These are phyloP conservation scores for Boletellus ananiceps DNA, from an alignment of 768 basidiomycete genomes.

Conservation along the genomic window DNA sequence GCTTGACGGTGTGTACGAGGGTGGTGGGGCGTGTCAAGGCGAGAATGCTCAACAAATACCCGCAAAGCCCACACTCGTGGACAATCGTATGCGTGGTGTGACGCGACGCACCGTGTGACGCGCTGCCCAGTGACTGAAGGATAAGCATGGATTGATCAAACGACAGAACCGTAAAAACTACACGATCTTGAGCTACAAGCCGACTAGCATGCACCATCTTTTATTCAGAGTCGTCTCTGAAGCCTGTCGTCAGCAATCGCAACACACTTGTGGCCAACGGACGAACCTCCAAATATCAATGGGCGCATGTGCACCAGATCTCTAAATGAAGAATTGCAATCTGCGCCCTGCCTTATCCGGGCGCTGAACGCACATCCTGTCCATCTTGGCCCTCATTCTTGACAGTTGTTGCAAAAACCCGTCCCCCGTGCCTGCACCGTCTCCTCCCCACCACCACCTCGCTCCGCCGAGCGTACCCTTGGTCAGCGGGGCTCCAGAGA, in stretches of 20 bases:
- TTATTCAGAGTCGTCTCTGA: constrained; percentile 16
- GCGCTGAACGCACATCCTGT: constrained; percentile 3
- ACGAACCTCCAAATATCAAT: constrained; percentile 21
- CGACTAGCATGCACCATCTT: constrained; percentile 4
- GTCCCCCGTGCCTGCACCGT: constrained; percentile 2
- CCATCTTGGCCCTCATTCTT: not conserved
- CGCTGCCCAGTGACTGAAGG: not conserved
- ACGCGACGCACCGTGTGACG: constrained; percentile 32
- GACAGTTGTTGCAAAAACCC: constrained; percentile 1
- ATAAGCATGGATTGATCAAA: constrained; percentile 25
- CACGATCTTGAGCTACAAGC: constrained; percentile 24
- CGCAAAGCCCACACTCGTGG: constrained; percentile 18
- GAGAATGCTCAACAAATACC: constrained; percentile 19
- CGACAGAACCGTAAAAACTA: constrained; percentile 22
- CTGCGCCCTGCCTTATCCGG: constrained; percentile 9
- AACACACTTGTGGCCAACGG: not conserved
- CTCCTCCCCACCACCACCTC: constrained; percentile 30
- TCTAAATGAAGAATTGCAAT: constrained; percentile 7
- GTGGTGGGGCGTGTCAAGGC: constrained; percentile 17
- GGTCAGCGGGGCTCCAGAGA: constrained; percentile 73
- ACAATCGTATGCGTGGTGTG: constrained; percentile 18
- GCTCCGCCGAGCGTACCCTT: constrained; percentile 66
- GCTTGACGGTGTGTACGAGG: not conserved
- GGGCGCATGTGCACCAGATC: constrained; percentile 11
- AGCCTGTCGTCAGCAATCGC: constrained; percentile 2